Percentiles rank a stretch among this genome's conserved stretches.
Evolutionary conservation across 2,329 filamentous ascomycete genomes (phyloP).

Genomic region (Arthroderma sp.): DNA sequence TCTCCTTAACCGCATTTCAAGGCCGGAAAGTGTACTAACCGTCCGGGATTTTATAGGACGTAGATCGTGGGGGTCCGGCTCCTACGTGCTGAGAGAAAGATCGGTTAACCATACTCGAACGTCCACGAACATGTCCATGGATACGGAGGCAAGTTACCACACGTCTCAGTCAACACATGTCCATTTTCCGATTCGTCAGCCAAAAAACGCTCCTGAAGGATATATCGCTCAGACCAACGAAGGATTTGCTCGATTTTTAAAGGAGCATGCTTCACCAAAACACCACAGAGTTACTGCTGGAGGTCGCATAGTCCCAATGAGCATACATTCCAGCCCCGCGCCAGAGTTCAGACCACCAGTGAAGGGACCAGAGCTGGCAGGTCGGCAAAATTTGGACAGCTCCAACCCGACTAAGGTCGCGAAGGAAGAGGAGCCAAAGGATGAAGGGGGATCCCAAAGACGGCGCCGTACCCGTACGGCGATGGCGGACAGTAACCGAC

Average conservation of each 20-base stretch:
- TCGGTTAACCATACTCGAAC: conserved; percentile 19
- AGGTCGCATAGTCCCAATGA: conserved; percentile 39
- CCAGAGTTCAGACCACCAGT: conserved; percentile 26
- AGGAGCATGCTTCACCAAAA: conserved; percentile 37
- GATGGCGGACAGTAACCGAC: neutral
- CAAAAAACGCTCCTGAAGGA: conserved; percentile 25
- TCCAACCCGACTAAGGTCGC: neutral
- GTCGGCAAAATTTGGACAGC: neutral
- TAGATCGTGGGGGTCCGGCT: conserved; percentile 8
- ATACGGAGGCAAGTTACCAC: conserved; percentile 14
- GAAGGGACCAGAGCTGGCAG: conserved; percentile 1
- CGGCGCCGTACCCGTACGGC: neutral
- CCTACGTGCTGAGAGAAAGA: conserved; percentile 19
- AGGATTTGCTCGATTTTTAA: conserved; percentile 37
- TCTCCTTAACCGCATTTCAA: neutral
- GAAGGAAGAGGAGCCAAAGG: neutral
- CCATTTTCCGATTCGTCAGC: conserved; percentile 22
- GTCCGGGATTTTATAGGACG: neutral
- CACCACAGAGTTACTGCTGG: conserved; percentile 40
- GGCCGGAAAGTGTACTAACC: neutral
- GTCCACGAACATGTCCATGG: conserved; percentile 16
- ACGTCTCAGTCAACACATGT: conserved; percentile 13
- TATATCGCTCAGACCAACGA: conserved; percentile 26
- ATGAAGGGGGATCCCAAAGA: neutral
- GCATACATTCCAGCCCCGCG: conserved; percentile 21